Percentiles rank a stretch among this genome's conserved stretches.
Evolutionary conservation across 202 grass and related monocot genomes (phyloP).

Genomic region (Saccharum hybrid): DNA sequence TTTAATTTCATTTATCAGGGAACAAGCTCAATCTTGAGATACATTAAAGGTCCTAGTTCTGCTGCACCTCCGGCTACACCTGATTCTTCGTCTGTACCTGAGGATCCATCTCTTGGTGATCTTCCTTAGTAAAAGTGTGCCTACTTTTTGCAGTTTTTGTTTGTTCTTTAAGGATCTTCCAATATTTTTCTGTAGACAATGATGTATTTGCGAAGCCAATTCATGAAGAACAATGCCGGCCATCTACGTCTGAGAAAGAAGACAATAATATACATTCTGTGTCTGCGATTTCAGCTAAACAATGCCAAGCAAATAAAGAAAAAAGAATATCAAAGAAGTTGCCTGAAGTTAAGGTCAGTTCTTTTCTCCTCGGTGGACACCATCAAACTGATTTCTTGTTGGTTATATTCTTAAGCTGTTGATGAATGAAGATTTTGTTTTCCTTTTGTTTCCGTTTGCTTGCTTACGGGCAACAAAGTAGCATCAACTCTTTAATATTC

Average conservation of each 20-base stretch:
- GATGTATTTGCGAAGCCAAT: conserved; percentile 22
- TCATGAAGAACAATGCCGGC: conserved; percentile 42
- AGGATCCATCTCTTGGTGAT: conserved; percentile 50
- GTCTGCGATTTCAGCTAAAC: conserved; percentile 40
- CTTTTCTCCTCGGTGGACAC: conserved; percentile 23
- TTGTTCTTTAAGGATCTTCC: conserved; percentile 30
- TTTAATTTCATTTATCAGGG: conserved; percentile 54
- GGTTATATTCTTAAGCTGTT: conserved; percentile 8
- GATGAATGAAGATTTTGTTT: background rate
- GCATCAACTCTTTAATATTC: background rate
- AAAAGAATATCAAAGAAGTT: conserved; percentile 46
- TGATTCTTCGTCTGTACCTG: conserved; percentile 42
- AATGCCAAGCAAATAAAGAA: conserved; percentile 31
- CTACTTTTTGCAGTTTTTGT: background rate
- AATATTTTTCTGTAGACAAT: conserved; percentile 46
- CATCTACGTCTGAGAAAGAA: conserved; percentile 50
- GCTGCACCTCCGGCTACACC: conserved; percentile 37
- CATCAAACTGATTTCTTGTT: background rate
- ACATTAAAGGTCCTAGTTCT: conserved; percentile 54
- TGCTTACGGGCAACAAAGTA: background rate
- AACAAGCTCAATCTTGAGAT: conserved; percentile 85
- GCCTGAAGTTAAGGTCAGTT: conserved; percentile 55
- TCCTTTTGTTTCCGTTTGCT: conserved; percentile 13
- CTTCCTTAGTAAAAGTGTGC: conserved; percentile 23
- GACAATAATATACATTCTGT: conserved; percentile 9